Evolutionary conservation across 305 asterid genomes (phyloP).

Genomic region (Solanum hybrid): DNA sequence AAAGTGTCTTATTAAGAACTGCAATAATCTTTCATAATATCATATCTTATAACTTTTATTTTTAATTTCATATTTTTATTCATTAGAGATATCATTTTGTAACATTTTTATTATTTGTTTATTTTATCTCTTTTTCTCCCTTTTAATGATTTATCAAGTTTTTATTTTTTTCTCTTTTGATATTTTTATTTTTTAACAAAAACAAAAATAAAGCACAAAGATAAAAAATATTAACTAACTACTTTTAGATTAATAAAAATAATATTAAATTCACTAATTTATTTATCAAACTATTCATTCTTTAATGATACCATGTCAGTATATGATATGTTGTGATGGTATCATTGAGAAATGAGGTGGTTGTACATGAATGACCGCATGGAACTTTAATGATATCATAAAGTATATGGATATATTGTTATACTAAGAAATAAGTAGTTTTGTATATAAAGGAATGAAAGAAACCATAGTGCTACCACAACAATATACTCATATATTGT

Average conservation of each 20-base stretch:
- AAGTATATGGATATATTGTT: no score
- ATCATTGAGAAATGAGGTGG: neutral
- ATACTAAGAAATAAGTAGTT: neutral
- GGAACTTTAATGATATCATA: neutral
- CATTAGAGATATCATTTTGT: neutral
- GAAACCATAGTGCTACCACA: neutral
- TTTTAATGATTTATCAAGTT: no score
- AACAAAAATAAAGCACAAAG: neutral
- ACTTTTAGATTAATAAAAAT: neutral
- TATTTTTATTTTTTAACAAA: no score
- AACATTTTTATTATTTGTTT: no score
- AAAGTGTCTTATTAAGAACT: neutral
- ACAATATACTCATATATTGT: neutral
- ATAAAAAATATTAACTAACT: neutral
- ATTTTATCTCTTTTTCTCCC: no score
- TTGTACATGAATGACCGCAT: neutral
- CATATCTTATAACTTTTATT: no score
- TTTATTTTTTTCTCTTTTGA: neutral
- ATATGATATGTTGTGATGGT: neutral
- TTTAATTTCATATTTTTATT: neutral
- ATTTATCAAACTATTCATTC: no score
- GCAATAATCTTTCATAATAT: neutral
- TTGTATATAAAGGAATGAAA: neutral
- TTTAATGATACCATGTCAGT: neutral
- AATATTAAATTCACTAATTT: no score